phyloP scores from a whole-genome alignment of 75 land plant genomes.

The Picea sitchensis region DNA sequence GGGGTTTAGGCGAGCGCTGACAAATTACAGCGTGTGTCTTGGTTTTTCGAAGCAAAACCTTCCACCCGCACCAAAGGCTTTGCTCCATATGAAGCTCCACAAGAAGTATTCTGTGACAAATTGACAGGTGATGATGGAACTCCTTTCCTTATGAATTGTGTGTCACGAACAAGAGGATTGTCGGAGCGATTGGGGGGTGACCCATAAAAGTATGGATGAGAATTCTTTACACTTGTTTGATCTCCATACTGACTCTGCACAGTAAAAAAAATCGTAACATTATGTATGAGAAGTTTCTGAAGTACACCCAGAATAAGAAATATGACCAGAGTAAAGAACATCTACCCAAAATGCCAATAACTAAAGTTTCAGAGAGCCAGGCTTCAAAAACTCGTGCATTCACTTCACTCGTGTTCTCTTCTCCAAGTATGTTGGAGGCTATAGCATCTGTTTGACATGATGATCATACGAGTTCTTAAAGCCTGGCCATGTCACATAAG shows the following conservation, averaged over 20 bases:
- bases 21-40: constrained; percentile 8
- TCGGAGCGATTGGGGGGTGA: constrained; percentile 15
- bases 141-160: constrained; percentile 10
- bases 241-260: constrained; percentile 4
- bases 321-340: neutral
- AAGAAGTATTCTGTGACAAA: constrained; percentile 10
- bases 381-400: neutral
- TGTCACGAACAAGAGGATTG: constrained; percentile 26
- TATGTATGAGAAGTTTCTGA: neutral
- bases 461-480: neutral
- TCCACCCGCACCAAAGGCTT: constrained; percentile 21
- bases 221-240: constrained; percentile 11
- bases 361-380: neutral
- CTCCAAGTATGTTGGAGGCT: neutral
- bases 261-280: neutral
- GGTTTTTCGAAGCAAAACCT: constrained; percentile 9
- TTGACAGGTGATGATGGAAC: neutral
- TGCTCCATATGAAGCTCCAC: constrained; percentile 15
- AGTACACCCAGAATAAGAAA: neutral
- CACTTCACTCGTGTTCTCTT: neutral
- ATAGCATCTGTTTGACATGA: neutral
- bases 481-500: neutral
- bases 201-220: constrained; percentile 9
- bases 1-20: constrained; percentile 9
- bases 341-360: neutral